Base-by-base conservation (phyloP, 2,329 filamentous ascomycete genomes). In the Fulvia fulva region DNA sequence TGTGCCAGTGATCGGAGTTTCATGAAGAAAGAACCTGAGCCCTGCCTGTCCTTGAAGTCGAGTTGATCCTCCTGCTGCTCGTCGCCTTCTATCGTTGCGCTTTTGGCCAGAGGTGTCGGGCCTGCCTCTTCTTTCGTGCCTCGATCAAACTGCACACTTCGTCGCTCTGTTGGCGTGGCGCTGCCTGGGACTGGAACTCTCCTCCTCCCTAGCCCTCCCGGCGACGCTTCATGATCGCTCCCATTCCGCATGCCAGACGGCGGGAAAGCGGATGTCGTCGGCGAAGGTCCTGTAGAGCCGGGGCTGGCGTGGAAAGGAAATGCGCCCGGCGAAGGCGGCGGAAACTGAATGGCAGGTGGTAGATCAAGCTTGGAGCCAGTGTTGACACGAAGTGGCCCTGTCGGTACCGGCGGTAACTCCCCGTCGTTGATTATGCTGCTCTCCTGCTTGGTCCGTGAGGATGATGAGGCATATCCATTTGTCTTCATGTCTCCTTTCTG, bases 121-220 rank as follows among this genome's bases (percentile, higher is more conserved):
- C 49, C 49, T 44, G 28, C 50, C 9, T 65, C 64, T 34, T 67
- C 66, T 9, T 65, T 63, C 14, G 57, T 49, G 6, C 58, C 60
- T n/a, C 67, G 61, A 37, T 64, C 66, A 51, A 71, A 70, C 28
- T 70, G 67, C 26, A 70, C 67, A 55, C 68, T 70, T 53, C 67
- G 60, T 46, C 61, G 51, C 22, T 65, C 61, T 30, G 67, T 57
- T 16, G 68, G 67, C 12, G 68, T 69, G 19, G 51, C 56, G 21
- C 61, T 53, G 14, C 59, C 63, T 8, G 49, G 51, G 23, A 21
- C 49, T n/a, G 59, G 53, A 23, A 34, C 56, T 47, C 59, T 61
- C 51, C 45, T 63, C 22, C 58, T 34, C 2, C 22, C n/a, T n/a
- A 51, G 3, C 2, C 54, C 45, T 19, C 34, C 34, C 16, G 47